Base-by-base conservation (phyloP, 768 basidiomycete species). In the Mycena sanguinolenta region DNA sequence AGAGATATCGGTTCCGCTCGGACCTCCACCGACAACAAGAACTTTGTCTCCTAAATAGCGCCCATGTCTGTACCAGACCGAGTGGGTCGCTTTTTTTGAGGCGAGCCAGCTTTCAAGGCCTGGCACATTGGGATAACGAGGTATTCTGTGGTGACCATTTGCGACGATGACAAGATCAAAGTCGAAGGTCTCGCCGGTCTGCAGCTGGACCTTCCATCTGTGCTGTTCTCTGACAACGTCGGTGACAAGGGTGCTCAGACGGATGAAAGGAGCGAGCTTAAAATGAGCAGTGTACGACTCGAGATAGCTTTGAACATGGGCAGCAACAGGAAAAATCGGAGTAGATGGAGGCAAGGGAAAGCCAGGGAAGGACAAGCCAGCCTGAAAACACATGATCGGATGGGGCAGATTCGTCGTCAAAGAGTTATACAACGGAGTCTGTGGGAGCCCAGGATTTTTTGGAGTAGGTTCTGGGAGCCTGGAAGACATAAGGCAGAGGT, bases 371-470 rank as follows among this genome's bases (percentile, higher is more conserved):
- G n/a, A n/a, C n/a, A n/a, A n/a, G n/a, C n/a, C 32, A 5, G 6
- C 32, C 32, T 34, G 32, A 10, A 34, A 34, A 34, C 87, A 87
- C 95, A 96, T 95, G 58, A 91, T 67, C 1, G 91, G 91, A 72
- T 95, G 92, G 0, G 95, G 92, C 6, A 96, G 77, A 74, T 95
- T 95, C 1, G 94, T 91, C n/a, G 91, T 92, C 16, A 96, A 82
- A 0, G 91, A 91, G 75, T 95, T 91, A 75, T 96, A 96, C 12
- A 94, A 75, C 2, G 95, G 89, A 1, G 92, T 91, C 36, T 86
- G 75, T 2, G 92, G 92, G 21, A 62, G 63, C 13, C 7, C 16
- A n/a, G 62, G 55, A 38, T 88, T 79, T 23, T 81, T 83, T 14
- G 78, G 77, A 4, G 87, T 85, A 39, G 84, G 80, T 9, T 89